Evolutionary conservation across 768 basidiomycete genomes (phyloP), one percentile per base, ranked within the genome.

Genomic region (Paxillus rubicundulus): DNA sequence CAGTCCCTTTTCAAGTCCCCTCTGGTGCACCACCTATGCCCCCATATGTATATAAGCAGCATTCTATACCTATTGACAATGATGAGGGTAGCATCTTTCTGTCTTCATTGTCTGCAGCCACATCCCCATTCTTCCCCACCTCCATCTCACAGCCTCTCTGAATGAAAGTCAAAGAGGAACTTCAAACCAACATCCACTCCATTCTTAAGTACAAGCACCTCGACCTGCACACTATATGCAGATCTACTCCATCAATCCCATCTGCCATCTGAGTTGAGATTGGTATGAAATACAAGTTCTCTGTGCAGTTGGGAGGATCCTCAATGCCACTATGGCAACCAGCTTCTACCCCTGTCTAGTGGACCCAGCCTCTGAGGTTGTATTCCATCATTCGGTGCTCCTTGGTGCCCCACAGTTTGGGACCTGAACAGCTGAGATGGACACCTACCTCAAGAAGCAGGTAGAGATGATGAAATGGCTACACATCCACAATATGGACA

Each of bases 231-330:
- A n/a, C 54, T 2, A 42, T 56, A 0, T 40, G 50, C 32, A 16
- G 54, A 5, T 40, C 56, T 1, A 21, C 45, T 5, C 42, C 62
- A 0, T 49, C 62, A 6, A 44, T 65, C 39, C 41, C 52, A 34
- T 56, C 69, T 43, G 61, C 55, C 28, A 58, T 70, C 42, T 68
- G 67, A 12, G 59, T 74, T 34, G 74, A 76, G 12, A 70, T 77
- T 3, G 84, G 85, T 37, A 82, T 79, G 1, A 88, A 88, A 66
- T 82, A 86, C 61, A 88, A 87, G 65, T 82, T 84, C 5, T 69
- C 64, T 1, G 62, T 58, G 5, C 67, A 74, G 72, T 41, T 70
- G 70, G 46, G 76, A 68, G 57, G 76, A 72, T 82, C 55, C 71
- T 72, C 73, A 39, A 87, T 85, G 10, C 86, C 86, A 5, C 74